Evolutionary conservation across 1,284 basidiomycete genomes (phyloP), one percentile per base, ranked within the genome.

Genomic region (Trametes polyzona): DNA sequence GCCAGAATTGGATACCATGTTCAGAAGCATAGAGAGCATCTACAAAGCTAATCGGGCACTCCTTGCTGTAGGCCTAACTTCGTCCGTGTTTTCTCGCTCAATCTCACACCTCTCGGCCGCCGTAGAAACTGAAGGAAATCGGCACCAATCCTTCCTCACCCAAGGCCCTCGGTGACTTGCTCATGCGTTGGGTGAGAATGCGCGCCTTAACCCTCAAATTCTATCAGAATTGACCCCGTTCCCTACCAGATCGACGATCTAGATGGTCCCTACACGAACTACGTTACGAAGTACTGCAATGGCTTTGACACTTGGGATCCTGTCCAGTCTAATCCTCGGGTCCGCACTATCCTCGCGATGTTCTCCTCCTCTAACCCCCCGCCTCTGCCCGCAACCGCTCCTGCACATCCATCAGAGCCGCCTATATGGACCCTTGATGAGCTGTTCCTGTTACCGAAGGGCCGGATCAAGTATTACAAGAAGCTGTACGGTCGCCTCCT

Each of bases 161-260:
- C 14, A 97, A 96, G 71, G 94, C 92, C 11, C 82, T 99, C 19
- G 96, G 96, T 46, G 96, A 98, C 73, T 77, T 99, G 44, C 81
- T 99, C 57, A 98, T 98, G 92, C 88, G 92, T 75, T 99, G 96
- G 96, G 95, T 96, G 65, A 67, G 85, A n/a, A n/a, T n/a, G n/a
- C n/a, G n/a, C n/a, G n/a, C n/a, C n/a, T n/a, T n/a, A n/a, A n/a
- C n/a, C n/a, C n/a, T n/a, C n/a, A n/a, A n/a, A n/a, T n/a, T n/a
- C n/a, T n/a, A n/a, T n/a, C n/a, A n/a, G n/a, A n/a, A n/a, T n/a
- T n/a, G n/a, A n/a, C n/a, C n/a, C n/a, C n/a, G n/a, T n/a, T n/a
- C 54, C 55, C 48, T 47, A 36, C 14, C 68, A 96, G 94, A 92
- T 97, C 64, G 90, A 93, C 62, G 94, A 97, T 69, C 78, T 98